These are phyloP conservation scores for Gyromitra esculenta DNA, from an alignment of 2,329 filamentous ascomycete species.

Conservation along the genomic window DNA sequence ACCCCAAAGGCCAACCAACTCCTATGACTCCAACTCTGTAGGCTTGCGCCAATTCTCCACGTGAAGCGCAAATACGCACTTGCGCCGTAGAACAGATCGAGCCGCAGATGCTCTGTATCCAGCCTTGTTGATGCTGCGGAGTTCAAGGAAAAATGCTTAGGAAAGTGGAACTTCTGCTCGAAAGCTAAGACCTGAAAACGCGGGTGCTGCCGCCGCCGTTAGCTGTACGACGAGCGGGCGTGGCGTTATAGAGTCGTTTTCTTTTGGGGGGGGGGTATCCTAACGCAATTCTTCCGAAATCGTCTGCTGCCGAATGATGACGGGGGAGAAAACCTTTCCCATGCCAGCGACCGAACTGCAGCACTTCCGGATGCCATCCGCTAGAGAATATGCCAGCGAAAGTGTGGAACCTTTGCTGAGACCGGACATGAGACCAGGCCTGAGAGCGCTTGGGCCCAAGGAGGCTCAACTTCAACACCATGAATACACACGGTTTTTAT, in stretches of 20 bases:
- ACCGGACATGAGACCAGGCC: too few relatives aligned
- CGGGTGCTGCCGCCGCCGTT: background rate
- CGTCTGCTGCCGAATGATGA: too few relatives aligned
- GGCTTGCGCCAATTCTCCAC: background rate
- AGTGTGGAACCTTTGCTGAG: background rate
- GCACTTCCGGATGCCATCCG: background rate
- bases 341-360: background rate
- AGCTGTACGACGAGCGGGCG: too few relatives aligned
- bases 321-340: background rate
- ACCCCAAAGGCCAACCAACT: background rate
- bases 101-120: background rate
- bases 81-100: background rate
- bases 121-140: background rate
- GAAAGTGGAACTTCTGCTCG: background rate
- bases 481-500: too few relatives aligned
- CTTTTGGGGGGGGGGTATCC: background rate
- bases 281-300: too few relatives aligned
- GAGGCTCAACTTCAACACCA: too few relatives aligned
- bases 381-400: background rate
- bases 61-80: background rate
- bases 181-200: background rate
- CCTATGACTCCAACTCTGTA: background rate
- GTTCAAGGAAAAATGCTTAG: background rate
- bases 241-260: too few relatives aligned
- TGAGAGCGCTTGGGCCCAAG: too few relatives aligned